Conservation (phyloP, 352 stramenopile species). For the Pythium folliculosum region DNA sequence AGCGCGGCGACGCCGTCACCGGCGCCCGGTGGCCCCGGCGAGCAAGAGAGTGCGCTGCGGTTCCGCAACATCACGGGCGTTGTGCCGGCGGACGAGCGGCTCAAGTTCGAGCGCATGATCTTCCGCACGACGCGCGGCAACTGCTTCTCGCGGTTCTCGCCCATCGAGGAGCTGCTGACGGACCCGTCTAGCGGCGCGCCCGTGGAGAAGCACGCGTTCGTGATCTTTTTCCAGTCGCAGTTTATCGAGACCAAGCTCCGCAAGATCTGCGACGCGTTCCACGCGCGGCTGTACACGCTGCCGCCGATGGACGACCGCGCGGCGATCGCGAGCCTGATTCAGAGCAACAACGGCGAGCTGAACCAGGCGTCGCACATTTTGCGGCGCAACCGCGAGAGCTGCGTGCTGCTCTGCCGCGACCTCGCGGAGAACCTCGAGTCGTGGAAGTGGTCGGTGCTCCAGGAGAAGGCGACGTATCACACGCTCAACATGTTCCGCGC, state of each 20-base stretch:
- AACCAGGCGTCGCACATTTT: constrained; percentile 97
- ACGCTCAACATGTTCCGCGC: constrained; percentile 98
- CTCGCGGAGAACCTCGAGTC: constrained; percentile 92
- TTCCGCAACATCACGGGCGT: constrained; percentile 96
- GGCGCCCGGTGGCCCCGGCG: constrained; percentile 19
- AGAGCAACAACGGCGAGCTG: constrained; percentile 93
- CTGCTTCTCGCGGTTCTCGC: constrained; percentile 97
- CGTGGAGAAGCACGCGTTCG: constrained; percentile 88
- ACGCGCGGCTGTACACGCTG: constrained; percentile 95
- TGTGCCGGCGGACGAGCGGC: constrained; percentile 91
- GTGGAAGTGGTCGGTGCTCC: constrained; percentile 97
- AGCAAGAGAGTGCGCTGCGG: constrained; percentile 65
- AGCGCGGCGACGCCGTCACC: constrained; percentile 31
- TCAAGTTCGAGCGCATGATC: constrained; percentile 98
- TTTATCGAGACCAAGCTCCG: constrained; percentile 98
- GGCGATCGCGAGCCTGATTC: constrained; percentile 86
- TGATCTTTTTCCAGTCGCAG: constrained; percentile 97
- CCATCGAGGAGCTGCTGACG: constrained; percentile 91
- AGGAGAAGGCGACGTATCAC: constrained; percentile 98
- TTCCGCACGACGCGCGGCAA: constrained; percentile 99
- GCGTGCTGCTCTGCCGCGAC: constrained; percentile 92
- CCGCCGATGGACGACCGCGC: constrained; percentile 93
- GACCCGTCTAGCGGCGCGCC: constrained; percentile 89
- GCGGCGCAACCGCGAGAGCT: constrained; percentile 95
- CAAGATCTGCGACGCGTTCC: constrained; percentile 98